Conservation (phyloP, 805 yeast genomes). For the Metschnikowia amazonensis region DNA sequence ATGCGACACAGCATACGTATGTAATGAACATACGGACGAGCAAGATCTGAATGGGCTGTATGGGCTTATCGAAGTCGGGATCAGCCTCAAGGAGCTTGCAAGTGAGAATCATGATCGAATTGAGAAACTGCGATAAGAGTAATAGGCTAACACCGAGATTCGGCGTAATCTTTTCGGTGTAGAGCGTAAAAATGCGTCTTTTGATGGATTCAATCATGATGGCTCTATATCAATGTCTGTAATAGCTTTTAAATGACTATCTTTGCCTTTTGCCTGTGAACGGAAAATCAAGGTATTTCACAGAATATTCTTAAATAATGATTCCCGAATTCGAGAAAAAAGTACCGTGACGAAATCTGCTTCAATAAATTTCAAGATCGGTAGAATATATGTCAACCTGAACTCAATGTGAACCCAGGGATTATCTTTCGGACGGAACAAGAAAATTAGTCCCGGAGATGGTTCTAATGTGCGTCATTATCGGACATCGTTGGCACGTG, state of each 20-base stretch:
- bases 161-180: conserved; percentile 10
- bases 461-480: not conserved
- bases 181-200: conserved; percentile 1
- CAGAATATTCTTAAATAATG: not conserved
- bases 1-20: conserved; percentile 50
- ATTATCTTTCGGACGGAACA: not conserved
- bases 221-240: no score
- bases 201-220: conserved; percentile 3
- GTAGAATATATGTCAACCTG: not conserved
- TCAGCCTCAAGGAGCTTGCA: conserved; percentile 74
- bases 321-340: not conserved
- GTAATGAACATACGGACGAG: conserved; percentile 77
- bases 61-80: conserved; percentile 51
- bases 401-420: not conserved
- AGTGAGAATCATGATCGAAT: conserved; percentile 70
- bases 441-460: not conserved
- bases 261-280: not conserved
- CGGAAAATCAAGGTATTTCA: not conserved
- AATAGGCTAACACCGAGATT: conserved; percentile 53
- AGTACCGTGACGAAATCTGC: no score
- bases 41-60: conserved; percentile 76
- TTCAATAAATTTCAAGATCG: not conserved
- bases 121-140: conserved; percentile 64
- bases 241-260: not conserved
- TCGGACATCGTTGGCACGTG: not conserved